A percentile compares a stretch with the other conserved stretches of the same genome.
These are phyloP conservation scores for Ottelia alismoides DNA, from an alignment of 106 monocot genomes.

Conservation along the genomic window DNA sequence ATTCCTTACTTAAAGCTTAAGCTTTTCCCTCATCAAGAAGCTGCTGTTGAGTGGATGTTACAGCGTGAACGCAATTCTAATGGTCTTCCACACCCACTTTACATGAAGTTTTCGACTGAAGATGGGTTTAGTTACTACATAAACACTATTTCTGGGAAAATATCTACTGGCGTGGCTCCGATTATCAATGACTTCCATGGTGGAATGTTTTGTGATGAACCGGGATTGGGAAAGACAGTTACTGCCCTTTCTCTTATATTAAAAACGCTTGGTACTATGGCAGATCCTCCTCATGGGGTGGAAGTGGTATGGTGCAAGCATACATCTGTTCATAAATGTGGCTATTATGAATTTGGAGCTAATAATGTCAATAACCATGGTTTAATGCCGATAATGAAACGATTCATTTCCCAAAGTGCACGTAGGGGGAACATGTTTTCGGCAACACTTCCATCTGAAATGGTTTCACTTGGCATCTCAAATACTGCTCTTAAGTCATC, in stretches of 20 bases:
- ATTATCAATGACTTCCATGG: constrained; percentile 64
- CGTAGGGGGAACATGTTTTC: too few species aligned
- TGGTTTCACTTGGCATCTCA: constrained; percentile 1
- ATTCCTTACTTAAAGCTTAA: constrained; percentile 89
- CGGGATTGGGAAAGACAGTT: constrained; percentile 91
- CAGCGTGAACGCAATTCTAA: constrained; percentile 49
- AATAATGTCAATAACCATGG: constrained; percentile 15
- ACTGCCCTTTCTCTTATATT: constrained; percentile 89
- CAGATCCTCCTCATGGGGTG: constrained; percentile 66
- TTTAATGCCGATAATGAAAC: too few species aligned
- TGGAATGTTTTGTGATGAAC: constrained; percentile 98
- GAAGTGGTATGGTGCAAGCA: constrained; percentile 73
- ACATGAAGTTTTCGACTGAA: constrained; percentile 49
- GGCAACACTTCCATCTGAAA: too few species aligned
- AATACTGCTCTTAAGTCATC: constrained; percentile 1
- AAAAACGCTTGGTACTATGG: constrained; percentile 78
- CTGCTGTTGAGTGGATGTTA: constrained; percentile 96
- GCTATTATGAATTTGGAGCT: constrained; percentile 70
- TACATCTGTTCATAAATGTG: constrained; percentile 38
- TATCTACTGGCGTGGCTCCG: constrained; percentile 42
- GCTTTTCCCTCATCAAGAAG: constrained; percentile 91
- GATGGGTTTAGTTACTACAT: constrained; percentile 66
- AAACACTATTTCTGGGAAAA: constrained; percentile 65
- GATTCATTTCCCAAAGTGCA: too few species aligned
- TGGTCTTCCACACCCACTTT: constrained; percentile 58